A percentile compares a stretch with the other conserved stretches of the same genome.
Evolutionary conservation across 2,329 filamentous ascomycete genomes (phyloP).

Genomic region (Colletotrichum sp.): DNA sequence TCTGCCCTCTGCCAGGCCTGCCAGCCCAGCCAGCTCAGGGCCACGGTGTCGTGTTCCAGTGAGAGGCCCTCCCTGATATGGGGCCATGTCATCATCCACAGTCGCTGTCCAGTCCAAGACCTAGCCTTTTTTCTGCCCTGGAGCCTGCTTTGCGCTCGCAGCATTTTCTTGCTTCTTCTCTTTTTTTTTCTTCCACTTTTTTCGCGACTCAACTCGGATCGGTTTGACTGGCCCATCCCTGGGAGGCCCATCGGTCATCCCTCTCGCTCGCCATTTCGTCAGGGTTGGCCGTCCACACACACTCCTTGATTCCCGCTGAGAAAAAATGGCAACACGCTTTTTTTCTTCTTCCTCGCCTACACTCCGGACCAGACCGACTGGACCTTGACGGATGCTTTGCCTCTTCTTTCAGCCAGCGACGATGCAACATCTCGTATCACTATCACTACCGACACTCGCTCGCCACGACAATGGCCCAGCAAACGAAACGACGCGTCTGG

Average conservation of each 20-base stretch:
- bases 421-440: neutral
- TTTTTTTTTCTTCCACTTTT: neutral
- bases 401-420: neutral
- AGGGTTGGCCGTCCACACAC: slow-evolving; percentile 5
- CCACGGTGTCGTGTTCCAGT: neutral
- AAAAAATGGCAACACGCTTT: neutral
- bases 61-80: neutral
- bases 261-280: neutral
- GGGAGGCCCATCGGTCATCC: neutral
- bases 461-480: neutral
- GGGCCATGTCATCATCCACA: slow-evolving; percentile 19
- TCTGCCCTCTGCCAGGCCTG: neutral
- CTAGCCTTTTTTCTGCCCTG: neutral
- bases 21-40: neutral
- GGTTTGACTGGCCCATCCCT: slow-evolving; percentile 9
- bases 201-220: neutral
- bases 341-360: neutral
- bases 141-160: neutral
- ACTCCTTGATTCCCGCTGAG: neutral
- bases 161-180: neutral
- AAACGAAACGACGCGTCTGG: neutral
- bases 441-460: neutral
- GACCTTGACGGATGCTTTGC: neutral
- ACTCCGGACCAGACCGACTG: neutral
- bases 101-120: neutral